phyloP scores from a whole-genome alignment of 1,284 basidiomycete genomes.

The Taiwanofungus camphoratus region DNA sequence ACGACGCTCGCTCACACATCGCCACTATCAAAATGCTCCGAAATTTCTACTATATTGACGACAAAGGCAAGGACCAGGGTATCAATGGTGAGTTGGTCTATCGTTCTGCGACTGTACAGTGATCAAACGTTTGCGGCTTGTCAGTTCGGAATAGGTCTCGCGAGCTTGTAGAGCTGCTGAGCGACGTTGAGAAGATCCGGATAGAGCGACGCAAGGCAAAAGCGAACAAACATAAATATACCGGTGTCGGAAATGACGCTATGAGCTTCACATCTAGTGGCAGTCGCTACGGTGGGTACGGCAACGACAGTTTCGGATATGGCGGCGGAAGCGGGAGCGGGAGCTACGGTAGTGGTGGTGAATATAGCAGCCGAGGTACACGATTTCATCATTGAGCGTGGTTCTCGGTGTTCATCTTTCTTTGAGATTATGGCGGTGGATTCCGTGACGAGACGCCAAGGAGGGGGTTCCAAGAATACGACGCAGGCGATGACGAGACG shows the following conservation, averaged over 20 bases:
- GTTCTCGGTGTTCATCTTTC: conserved; percentile 12
- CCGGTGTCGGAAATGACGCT: conserved; percentile 79
- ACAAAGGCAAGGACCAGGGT: conserved; percentile 99
- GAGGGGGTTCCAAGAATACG: conserved; percentile 85
- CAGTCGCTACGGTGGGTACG: conserved; percentile 78
- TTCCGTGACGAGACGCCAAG: conserved; percentile 56
- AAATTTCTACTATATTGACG: conserved; percentile 98
- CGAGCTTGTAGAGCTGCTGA: conserved; percentile 85
- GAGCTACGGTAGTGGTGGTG: conserved; percentile 21
- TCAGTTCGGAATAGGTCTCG: conserved; percentile 91
- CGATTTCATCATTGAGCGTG: conserved; percentile 3
- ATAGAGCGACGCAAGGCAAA: conserved; percentile 91
- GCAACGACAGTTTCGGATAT: conserved; percentile 54
- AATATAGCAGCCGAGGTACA: conserved; percentile 16
- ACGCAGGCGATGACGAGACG: conserved; percentile 91
- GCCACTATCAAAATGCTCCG: conserved; percentile 97
- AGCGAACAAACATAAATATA: conserved; percentile 88
- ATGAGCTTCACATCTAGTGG: conserved; percentile 54
- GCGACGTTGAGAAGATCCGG: conserved; percentile 90
- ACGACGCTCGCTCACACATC: conserved; percentile 93
- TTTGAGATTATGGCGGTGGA: conserved; percentile 31
- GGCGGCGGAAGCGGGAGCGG: conserved; percentile 31
- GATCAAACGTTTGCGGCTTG: neutral
- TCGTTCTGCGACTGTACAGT: neutral
- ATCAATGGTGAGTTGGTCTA: conserved; percentile 69